phyloP scores from a whole-genome alignment of 352 stramenopile species.

The Globisporangium paddicum region DNA sequence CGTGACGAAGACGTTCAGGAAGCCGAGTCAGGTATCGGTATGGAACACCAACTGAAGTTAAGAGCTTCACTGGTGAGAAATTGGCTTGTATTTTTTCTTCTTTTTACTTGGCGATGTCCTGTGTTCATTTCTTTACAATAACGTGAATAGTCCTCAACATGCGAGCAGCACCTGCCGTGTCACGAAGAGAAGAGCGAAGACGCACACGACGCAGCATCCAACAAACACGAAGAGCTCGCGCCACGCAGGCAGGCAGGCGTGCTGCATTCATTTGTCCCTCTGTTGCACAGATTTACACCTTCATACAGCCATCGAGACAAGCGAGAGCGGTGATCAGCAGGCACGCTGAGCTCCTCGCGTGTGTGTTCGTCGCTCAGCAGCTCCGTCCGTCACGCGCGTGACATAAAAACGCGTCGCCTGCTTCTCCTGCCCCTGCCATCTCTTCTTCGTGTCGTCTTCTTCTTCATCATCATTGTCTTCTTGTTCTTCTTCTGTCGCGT shows the following conservation, averaged over 20 bases:
- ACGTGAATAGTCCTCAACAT: background rate
- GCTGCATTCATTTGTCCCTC: slow-evolving; percentile 1
- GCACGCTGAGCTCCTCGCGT: background rate
- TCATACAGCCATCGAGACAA: slow-evolving; percentile 1
- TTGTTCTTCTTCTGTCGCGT: background rate
- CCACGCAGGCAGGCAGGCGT: too few relatives aligned
- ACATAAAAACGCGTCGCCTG: background rate
- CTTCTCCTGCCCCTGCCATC: background rate
- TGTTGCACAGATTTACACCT: slow-evolving; percentile 2
- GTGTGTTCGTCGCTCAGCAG: background rate
- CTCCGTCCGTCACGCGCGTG: background rate
- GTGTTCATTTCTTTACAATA: slow-evolving; percentile 5
- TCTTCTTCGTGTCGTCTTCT: background rate
- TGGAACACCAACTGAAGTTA: background rate
- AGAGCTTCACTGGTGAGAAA: background rate
- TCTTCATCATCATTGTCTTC: background rate
- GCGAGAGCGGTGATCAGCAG: too few relatives aligned
- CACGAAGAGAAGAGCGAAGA: background rate
- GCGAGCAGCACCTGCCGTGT: background rate
- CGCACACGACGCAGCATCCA: background rate
- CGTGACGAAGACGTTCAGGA: slow-evolving; percentile 11
- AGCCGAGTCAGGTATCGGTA: background rate
- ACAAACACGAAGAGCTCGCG: background rate
- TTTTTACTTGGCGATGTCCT: background rate
- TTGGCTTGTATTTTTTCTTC: background rate